phyloP scores from a whole-genome alignment of 2,329 filamentous ascomycete species.

The Monosporascus cannonballus region DNA sequence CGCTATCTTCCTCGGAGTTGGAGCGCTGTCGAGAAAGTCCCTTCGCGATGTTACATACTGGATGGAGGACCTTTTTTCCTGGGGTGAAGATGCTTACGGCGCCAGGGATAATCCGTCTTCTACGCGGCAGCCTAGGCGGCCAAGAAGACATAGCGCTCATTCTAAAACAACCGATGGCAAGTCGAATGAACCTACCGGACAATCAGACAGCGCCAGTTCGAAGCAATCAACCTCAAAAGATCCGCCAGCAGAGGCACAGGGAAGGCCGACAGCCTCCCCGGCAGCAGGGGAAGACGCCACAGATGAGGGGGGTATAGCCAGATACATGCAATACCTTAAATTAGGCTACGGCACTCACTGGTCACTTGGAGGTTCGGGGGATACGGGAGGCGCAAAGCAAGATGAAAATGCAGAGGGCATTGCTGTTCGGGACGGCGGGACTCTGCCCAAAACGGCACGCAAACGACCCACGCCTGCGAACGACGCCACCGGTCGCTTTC shows the following conservation, averaged over 20 bases:
- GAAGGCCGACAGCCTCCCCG: constrained; percentile 1
- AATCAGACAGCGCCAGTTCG: constrained; percentile 1
- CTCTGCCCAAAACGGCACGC: not conserved
- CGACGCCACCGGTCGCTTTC: constrained; percentile 41
- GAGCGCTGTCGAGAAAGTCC: constrained; percentile 64
- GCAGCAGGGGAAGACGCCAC: constrained; percentile 11
- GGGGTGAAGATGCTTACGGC: constrained; percentile 80
- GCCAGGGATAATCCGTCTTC: constrained; percentile 73
- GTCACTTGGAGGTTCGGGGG: constrained; percentile 36
- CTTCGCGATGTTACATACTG: constrained; percentile 71
- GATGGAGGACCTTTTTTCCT: constrained; percentile 82
- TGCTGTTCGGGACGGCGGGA: constrained; percentile 4
- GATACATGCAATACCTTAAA: constrained; percentile 59
- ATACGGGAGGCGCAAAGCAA: constrained; percentile 9
- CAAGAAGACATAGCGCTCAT: constrained; percentile 20
- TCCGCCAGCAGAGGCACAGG: constrained; percentile 2
- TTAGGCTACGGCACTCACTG: constrained; percentile 64
- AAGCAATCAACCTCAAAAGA: constrained; percentile 3
- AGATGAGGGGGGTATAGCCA: constrained; percentile 41
- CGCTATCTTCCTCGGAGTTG: constrained; percentile 77
- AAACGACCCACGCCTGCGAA: constrained; percentile 4
- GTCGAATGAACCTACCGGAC: constrained; percentile 7
- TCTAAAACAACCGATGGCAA: constrained; percentile 3
- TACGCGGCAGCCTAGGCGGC: constrained; percentile 44
- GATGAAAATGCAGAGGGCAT: constrained; percentile 4